phyloP scores from a whole-genome alignment of 768 basidiomycete genomes.

The Pseudohyphozyma bogoriensis region DNA sequence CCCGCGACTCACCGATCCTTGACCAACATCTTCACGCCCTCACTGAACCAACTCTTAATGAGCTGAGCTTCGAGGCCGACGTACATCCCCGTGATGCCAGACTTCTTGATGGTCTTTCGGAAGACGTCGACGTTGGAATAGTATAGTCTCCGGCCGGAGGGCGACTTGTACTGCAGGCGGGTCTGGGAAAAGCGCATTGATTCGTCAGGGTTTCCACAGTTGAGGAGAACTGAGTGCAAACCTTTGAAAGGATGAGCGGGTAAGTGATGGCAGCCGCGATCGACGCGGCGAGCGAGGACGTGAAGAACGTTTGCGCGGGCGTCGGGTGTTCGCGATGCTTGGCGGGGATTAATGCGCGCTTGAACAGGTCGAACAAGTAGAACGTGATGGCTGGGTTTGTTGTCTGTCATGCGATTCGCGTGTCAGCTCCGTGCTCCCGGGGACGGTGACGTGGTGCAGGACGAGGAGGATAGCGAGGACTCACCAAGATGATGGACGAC shows the following conservation, averaged over 20 bases:
- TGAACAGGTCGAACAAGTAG: conserved; percentile 48
- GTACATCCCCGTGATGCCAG: conserved; percentile 40
- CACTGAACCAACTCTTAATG: conserved; percentile 48
- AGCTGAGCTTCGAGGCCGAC: conserved; percentile 23
- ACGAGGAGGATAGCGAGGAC: background rate
- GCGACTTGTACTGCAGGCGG: conserved; percentile 28
- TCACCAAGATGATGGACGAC: conserved; percentile 43
- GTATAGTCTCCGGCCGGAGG: conserved; percentile 30
- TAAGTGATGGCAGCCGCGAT: conserved; percentile 47
- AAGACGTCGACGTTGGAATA: conserved; percentile 27
- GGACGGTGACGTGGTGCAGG: background rate
- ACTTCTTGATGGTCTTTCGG: conserved; percentile 19
- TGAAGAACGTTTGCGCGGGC: conserved; percentile 48
- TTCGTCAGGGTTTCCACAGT: background rate
- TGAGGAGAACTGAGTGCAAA: background rate
- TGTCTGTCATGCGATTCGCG: conserved; percentile 12
- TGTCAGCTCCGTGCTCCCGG: background rate
- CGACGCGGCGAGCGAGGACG: conserved; percentile 50
- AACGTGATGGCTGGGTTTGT: conserved; percentile 54
- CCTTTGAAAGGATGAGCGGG: conserved; percentile 53
- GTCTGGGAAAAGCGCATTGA: conserved; percentile 8
- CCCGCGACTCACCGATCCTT: conserved; percentile 48
- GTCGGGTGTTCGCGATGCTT: conserved; percentile 37
- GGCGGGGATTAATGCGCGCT: conserved; percentile 40
- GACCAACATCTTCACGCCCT: conserved; percentile 52